Base-by-base conservation (phyloP, 1,284 basidiomycete genomes). In the Anthracocystis walkeri region DNA sequence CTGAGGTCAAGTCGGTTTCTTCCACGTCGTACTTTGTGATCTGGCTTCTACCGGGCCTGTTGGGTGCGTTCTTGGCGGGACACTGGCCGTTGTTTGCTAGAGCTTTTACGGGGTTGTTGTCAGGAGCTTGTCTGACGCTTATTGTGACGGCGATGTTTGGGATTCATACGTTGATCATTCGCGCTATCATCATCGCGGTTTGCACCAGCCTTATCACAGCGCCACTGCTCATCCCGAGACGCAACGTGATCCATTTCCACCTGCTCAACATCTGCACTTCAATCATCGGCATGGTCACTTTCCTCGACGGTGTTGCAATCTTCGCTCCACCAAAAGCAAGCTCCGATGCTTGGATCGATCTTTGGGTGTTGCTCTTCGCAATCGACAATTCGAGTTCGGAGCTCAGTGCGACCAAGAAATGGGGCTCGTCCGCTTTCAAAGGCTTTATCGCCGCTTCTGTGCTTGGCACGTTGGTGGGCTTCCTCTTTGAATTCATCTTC, bases 361-460 rank as follows among this genome's bases (percentile, higher is more conserved):
- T 81, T 7, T 78, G 75, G 78, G 66, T 72, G 25, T 23, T 82
- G 7, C 73, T 82, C 21, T 79, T 80, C 33, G 74, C 75, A 3
- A 25, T 41, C 11, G 73, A 81, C 52, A 48, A 49, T 7, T 65
- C 73, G 8, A 7, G 48, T 7, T 62, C 73, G 16, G 53, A 67
- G 33, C 7, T 46, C 8, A 65, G 54, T n/a, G 73, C 75, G 1
- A 59, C 66, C 4, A 57, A 61, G 20, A 67, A 68, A 44, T 82
- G 81, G 81, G 79, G 79, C 11, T 61, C 75, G 3, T 60, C 69
- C 4, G 69, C 66, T 2, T 82, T 82, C 72, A 82, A 82, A 27
- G 81, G 78, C 38, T 77, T 74, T 58, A 80, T 82, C 42, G 81
- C 81, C 14, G 81, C 76, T 18, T 64, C 79, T 35, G 63, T 82